phyloP scores from a whole-genome alignment of 306 rosid species.

The Sindora glabra region DNA sequence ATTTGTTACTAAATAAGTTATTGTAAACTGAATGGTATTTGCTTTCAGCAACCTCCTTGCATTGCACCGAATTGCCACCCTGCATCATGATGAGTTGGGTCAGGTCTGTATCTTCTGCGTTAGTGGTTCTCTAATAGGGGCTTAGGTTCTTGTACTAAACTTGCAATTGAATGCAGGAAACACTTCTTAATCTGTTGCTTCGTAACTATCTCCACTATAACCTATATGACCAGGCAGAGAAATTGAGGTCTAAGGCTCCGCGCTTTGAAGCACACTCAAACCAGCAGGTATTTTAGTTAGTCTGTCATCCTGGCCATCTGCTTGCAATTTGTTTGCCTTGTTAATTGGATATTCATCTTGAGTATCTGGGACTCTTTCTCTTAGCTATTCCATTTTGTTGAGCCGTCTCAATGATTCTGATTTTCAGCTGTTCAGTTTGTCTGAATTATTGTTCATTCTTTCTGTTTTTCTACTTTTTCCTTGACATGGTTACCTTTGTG shows the following conservation, averaged over 20 bases:
- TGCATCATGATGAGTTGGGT: constrained; percentile 97
- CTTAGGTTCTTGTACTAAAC: constrained; percentile 14
- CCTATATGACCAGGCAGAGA: constrained; percentile 90
- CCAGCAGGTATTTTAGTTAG: constrained; percentile 71
- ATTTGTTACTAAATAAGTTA: neutral
- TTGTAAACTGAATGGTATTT: too few relatives aligned
- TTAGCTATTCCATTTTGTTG: too few relatives aligned
- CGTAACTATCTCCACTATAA: constrained; percentile 95
- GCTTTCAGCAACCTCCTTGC: constrained; percentile 73
- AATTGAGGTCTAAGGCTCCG: constrained; percentile 97
- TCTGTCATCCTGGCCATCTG: neutral
- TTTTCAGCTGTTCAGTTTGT: neutral
- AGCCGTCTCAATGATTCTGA: neutral
- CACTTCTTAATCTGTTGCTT: constrained; percentile 85
- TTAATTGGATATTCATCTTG: too few relatives aligned
- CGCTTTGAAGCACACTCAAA: constrained; percentile 98
- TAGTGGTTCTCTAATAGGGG: neutral
- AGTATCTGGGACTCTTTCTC: too few relatives aligned
- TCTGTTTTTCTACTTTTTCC: neutral
- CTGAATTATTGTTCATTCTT: too few relatives aligned
- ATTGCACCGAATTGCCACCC: constrained; percentile 85
- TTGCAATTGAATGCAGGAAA: constrained; percentile 59
- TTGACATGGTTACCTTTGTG: constrained; percentile 5
- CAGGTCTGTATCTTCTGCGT: constrained; percentile 51
- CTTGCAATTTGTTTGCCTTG: too few relatives aligned